Base-by-base conservation (phyloP, 225 moss, liverwort and hornwort species). In the Pseudisothecium myosuroides region DNA sequence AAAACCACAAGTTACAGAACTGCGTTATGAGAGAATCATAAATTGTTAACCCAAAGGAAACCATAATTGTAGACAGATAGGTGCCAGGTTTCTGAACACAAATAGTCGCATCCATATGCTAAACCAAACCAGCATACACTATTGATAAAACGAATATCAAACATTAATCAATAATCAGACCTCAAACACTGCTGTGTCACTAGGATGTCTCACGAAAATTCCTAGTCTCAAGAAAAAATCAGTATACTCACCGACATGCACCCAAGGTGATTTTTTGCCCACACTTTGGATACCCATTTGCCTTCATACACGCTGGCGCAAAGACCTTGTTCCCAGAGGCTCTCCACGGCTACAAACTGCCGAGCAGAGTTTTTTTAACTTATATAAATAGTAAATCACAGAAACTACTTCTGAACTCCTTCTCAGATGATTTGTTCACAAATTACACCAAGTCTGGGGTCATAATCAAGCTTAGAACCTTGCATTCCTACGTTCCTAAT, bases 221-320 rank as follows among this genome's bases (percentile, higher is more conserved):
- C 65, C 22, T 54, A 32, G 56, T 68, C 55, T 76, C 68, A 85
- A 22, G 49, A 59, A 85, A 85, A 67, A 54, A 27, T 59, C 83
- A 68, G n/a, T 28, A 9, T 18, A 86, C 89, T 95, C 90, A 98
- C 98, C 85, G 98, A 98, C 89, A 98, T 96, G 88, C 95, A 96
- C 86, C 98, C 96, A 76, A 95, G 91, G 87, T 98, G 96, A 63
- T 99, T 97, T 84, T 95, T 96, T 29, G 94, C 95, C 98, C 98
- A 99, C 24, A 95, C 93, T 93, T 97, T 99, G 37, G 96, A 96
- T 67, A 97, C 90, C 98, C 98, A 99, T 90, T 91, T 95, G 83
- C 98, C 97, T 91, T 96, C 96, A 67, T 93, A 99, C 65, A 96
- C 94, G 87, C 98, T 99, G 65, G 92, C 96, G 90, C 98, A 99